Base-by-base conservation (phyloP, 164 flowering plant species). In the Macadamia tetraphylla region DNA sequence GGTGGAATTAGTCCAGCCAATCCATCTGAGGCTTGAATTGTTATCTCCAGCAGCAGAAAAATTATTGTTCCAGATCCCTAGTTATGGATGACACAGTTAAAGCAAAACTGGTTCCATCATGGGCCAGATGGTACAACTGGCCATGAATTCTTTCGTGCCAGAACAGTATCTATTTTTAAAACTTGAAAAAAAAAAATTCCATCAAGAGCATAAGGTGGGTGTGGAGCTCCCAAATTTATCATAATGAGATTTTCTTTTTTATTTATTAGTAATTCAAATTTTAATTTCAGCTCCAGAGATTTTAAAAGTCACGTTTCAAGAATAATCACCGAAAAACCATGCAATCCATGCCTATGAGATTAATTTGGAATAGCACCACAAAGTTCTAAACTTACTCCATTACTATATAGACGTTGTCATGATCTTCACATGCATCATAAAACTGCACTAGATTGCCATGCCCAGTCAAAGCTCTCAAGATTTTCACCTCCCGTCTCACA, bases 401-500 rank as follows among this genome's bases (percentile, higher is more conserved):
- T 11, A 87, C 92, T 73, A 93, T 79, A 64, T 88, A 93, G 80
- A 93, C 97, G 74, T 93, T 85, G 42, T 86, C 89, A 32, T 61
- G 72, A 74, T 93, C 97, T 81, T 93, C 98, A 72, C 80, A 91
- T 68, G 97, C 95, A 78, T 93, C 97, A 82, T 91, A 83, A 76
- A 93, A 93, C 40, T 83, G 82, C 43, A 87, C 92, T 57, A 93
- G 76, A 81, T 93, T 89, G 68, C 57, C 78, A 64, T 89, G 97
- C 48, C 95, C 94, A 42, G 89, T 81, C 82, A 93, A 81, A 12
- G 89, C 97, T 81, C 82, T 80, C 80, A 93, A 75, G 61, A 93
- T 89, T 75, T 89, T 93, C 70, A 93, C 95, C 78, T 93, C 98
- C 76, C 97, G 81, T 74, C 97, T 82, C 68, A 91, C 97, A 80